phyloP scores from a whole-genome alignment of 1,284 basidiomycete species.

The Anthracocystis walkeri region DNA sequence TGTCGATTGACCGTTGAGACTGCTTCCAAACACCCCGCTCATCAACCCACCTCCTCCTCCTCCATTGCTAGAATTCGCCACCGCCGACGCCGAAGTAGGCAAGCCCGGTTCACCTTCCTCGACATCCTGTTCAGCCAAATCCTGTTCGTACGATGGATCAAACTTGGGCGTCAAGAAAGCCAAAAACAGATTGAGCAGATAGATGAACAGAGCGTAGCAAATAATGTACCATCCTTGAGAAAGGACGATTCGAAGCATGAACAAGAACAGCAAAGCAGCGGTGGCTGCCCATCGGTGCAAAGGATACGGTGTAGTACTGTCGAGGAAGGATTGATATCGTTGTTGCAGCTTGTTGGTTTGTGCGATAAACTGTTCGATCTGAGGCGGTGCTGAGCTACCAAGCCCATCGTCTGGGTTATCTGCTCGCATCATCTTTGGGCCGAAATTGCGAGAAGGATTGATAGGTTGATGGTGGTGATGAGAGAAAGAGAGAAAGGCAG shows the following conservation, averaged over 20 bases:
- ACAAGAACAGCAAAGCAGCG: slow-evolving; percentile 79
- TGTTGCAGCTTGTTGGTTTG: slow-evolving; percentile 56
- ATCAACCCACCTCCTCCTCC: slow-evolving; percentile 56
- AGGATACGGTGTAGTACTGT: slow-evolving; percentile 89
- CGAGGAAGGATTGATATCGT: slow-evolving; percentile 79
- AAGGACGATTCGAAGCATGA: slow-evolving; percentile 87
- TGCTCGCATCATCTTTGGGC: slow-evolving; percentile 61
- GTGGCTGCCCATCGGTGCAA: slow-evolving; percentile 90
- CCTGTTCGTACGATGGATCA: slow-evolving; percentile 92
- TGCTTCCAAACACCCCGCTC: slow-evolving; percentile 71
- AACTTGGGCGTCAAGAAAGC: slow-evolving; percentile 93
- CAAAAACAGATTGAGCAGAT: slow-evolving; percentile 75
- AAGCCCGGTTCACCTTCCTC: slow-evolving; percentile 83
- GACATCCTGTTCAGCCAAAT: slow-evolving; percentile 91
- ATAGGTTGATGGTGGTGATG: neutral
- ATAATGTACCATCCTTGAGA: slow-evolving; percentile 93
- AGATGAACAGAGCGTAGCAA: slow-evolving; percentile 69
- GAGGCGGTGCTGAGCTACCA: slow-evolving; percentile 39
- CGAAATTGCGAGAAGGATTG: neutral
- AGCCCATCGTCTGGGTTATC: slow-evolving; percentile 52
- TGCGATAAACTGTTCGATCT: slow-evolving; percentile 55
- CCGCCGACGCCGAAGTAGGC: slow-evolving; percentile 55
- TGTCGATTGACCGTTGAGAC: slow-evolving; percentile 66
- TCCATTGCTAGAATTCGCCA: slow-evolving; percentile 2
- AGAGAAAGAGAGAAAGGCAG: neutral